These are phyloP conservation scores for Tulasnella sp. DNA, from an alignment of 768 basidiomycete species.

Conservation along the genomic window DNA sequence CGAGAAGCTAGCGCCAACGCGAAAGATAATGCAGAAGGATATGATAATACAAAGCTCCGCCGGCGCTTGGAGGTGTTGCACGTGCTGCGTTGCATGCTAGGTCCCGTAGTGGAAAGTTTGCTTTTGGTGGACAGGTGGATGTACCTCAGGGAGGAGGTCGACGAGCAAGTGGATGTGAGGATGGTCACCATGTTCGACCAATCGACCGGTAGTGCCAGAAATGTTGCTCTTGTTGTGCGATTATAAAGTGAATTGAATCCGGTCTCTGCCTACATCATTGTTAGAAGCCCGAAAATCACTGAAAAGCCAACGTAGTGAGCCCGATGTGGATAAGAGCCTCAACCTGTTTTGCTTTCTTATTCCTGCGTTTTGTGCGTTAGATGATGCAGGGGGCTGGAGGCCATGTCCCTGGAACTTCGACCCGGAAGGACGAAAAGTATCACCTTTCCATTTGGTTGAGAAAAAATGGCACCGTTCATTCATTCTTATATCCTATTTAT, in stretches of 20 bases:
- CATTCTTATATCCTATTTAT: no score
- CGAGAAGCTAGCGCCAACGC: conserved; percentile 21
- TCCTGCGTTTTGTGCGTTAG: no score
- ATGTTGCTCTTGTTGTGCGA: conserved; percentile 56
- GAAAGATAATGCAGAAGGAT: conserved; percentile 32
- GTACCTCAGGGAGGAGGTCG: conserved; percentile 48
- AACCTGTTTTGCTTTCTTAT: no score
- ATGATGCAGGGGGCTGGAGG: no score
- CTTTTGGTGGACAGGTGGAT: conserved; percentile 58
- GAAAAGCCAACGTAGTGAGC: no score
- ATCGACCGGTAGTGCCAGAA: conserved; percentile 64
- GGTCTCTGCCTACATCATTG: no score
- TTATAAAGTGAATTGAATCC: conserved; percentile 14
- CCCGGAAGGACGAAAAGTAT: no score
- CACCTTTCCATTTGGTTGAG: no score
- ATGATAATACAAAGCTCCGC: conserved; percentile 37
- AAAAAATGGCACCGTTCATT: no score
- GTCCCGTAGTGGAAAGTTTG: conserved; percentile 61
- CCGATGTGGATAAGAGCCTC: no score
- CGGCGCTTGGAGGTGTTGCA: conserved; percentile 56
- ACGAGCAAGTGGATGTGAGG: conserved; percentile 35
- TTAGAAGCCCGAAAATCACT: no score
- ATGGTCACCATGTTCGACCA: conserved; percentile 71
- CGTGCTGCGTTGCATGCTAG: conserved; percentile 61
- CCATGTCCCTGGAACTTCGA: no score